Conservation (phyloP, 805 yeast species). For the Cephaloascus fragrans region DNA sequence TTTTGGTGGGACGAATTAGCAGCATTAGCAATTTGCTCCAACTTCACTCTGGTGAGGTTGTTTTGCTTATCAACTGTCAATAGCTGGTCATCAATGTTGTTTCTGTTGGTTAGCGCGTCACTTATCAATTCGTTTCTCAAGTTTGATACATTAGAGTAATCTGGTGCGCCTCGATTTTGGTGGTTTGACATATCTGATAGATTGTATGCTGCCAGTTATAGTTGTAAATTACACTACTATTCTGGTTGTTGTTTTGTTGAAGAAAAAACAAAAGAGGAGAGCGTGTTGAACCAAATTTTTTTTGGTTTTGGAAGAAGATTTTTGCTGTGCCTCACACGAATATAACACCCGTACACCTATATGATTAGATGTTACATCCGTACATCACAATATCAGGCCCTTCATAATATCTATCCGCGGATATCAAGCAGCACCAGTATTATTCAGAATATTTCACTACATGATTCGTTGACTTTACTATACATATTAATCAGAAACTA, state of each 20-base stretch:
- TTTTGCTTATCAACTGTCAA: slow-evolving; percentile 27
- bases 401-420: too few species aligned
- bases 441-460: too few species aligned
- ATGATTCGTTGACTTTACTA: too few species aligned
- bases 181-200: neutral
- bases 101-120: neutral
- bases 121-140: neutral
- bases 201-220: too few species aligned
- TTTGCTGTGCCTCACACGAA: neutral
- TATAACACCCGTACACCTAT: too few species aligned
- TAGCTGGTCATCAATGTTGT: slow-evolving; percentile 32
- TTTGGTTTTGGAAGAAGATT: neutral
- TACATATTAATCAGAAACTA: too few species aligned
- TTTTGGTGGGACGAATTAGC: slow-evolving; percentile 17
- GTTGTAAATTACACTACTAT: neutral
- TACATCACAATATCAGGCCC: too few species aligned
- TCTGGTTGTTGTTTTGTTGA: neutral
- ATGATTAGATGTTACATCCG: too few species aligned
- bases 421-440: too few species aligned
- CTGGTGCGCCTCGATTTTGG: neutral
- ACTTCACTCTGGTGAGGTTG: slow-evolving; percentile 16
- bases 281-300: neutral
- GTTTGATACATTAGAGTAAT: neutral
- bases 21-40: slow-evolving; percentile 21
- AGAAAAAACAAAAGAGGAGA: neutral